These are phyloP conservation scores for Pharus latifolius DNA, from an alignment of 176 grass and related monocot genomes.

Conservation along the genomic window DNA sequence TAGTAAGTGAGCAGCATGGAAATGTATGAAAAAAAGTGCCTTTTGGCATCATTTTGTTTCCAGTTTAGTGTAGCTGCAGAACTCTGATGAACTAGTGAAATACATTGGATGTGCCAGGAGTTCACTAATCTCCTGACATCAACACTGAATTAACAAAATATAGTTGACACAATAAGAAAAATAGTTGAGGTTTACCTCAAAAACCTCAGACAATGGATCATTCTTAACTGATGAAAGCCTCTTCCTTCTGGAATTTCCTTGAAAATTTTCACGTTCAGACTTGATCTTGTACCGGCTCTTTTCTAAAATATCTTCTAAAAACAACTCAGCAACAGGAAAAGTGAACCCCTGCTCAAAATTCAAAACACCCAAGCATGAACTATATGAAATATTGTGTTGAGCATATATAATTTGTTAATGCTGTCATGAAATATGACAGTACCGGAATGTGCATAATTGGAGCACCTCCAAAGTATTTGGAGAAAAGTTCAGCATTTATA, in stretches of 20 bases:
- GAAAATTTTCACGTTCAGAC: constrained; percentile 56
- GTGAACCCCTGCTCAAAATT: constrained; percentile 65
- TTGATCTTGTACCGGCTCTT: constrained; percentile 73
- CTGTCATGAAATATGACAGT: constrained; percentile 17
- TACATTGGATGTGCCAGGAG: not conserved
- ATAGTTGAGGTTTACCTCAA: constrained; percentile 49
- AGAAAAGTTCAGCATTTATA: constrained; percentile 93
- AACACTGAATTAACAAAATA: not conserved
- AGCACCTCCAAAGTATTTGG: constrained; percentile 74
- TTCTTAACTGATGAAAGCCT: constrained; percentile 38
- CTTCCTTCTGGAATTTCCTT: constrained; percentile 77
- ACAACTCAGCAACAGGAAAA: constrained; percentile 74
- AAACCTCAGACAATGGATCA: constrained; percentile 76
- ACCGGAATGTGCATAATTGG: constrained; percentile 93
- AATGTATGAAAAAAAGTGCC: not conserved
- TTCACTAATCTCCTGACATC: not conserved
- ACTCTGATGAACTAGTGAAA: not conserved
- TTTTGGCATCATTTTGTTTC: not conserved
- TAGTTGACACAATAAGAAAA: not conserved
- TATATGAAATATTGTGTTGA: not conserved
- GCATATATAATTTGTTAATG: constrained; percentile 5
- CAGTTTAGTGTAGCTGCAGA: not conserved
- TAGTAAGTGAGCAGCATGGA: constrained; percentile 4
- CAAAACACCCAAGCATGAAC: constrained; percentile 5
- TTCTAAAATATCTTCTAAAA: constrained; percentile 83